Evolutionary conservation across 192 early-diverging fungal species (phyloP), one percentile per base, ranked within the genome.

Genomic region (Coemansia aciculifera): DNA sequence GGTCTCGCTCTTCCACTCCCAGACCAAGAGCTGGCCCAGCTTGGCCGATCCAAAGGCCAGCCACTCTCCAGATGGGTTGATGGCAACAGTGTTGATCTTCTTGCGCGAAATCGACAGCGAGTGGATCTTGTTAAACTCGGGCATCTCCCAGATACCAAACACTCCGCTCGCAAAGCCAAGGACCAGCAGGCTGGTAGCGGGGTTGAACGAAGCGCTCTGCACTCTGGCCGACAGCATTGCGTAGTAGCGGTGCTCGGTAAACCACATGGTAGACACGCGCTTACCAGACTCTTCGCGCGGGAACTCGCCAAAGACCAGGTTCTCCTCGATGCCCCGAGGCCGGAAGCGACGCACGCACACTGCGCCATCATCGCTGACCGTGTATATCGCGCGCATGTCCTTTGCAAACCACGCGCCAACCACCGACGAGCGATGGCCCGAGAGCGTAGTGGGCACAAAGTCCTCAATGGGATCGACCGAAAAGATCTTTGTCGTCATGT

Each of bases 1-100:
- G 1, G 97, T 93, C 73, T 99, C 98, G 51, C 95, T 97, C 82
- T 97, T 94, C 98, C 98, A 99, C 77, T 99, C 98, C 98, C 98
- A 99, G 13, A 99, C 96, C 38, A 98, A 80, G 46, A 99, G 89
- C 83, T 99, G 98, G 6, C 96, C 96, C 11, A 98, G 86, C 69
- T 86, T 87, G 24, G 93, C 87, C 39, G 89, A 94, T 27, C 96
- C 98, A 81, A 99, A 94, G 1, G 94, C 96, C 32, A 99, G 81
- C 98, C 98, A 99, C 78, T 99, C 98, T 54, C 97, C 96, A 0
- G 92, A 86, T 7, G 87, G 77, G 79, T 94, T 97, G 66, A 99
- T 90, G 3, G 94, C 88, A 3, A 95, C 87, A 11, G 95, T 86
- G 69, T 91, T 89, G 64, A 99, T 95, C 83, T 90, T 90, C 49